Conservation (phyloP, 179 eudicot species). For the Amaranthus tricolor region DNA sequence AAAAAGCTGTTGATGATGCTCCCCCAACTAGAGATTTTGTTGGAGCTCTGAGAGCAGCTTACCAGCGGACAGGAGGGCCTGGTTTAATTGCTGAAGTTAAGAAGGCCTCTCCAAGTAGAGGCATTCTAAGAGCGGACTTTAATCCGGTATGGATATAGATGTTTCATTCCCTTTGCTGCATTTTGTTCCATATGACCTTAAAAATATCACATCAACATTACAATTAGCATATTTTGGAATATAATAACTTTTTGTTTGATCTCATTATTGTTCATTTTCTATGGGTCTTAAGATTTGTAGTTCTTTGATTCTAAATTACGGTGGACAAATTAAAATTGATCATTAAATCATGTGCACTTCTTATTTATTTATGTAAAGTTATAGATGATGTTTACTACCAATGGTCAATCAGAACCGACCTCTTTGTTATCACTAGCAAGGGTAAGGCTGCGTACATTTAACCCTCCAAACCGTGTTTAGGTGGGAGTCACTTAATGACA, state of each 20-base stretch:
- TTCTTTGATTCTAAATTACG: neutral
- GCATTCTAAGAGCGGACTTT: conserved; percentile 80
- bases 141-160: conserved; percentile 70
- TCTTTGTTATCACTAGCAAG: no score
- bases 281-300: no score
- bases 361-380: no score
- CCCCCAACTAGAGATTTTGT: conserved; percentile 75
- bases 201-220: neutral
- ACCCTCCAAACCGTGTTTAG: no score
- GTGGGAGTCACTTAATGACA: no score
- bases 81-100: conserved; percentile 97
- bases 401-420: no score
- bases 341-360: no score
- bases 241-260: no score
- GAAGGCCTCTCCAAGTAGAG: conserved; percentile 99
- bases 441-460: no score
- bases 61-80: conserved; percentile 72
- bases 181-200: neutral
- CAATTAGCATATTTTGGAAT: neutral
- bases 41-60: conserved; percentile 74
- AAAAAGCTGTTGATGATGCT: conserved; percentile 47
- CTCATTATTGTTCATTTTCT: neutral
- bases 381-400: no score
- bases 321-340: no score
- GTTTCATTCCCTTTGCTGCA: neutral